Evolutionary conservation across 768 basidiomycete species (phyloP), one percentile per base, ranked within the genome.

Genomic region (Boletales sp.): DNA sequence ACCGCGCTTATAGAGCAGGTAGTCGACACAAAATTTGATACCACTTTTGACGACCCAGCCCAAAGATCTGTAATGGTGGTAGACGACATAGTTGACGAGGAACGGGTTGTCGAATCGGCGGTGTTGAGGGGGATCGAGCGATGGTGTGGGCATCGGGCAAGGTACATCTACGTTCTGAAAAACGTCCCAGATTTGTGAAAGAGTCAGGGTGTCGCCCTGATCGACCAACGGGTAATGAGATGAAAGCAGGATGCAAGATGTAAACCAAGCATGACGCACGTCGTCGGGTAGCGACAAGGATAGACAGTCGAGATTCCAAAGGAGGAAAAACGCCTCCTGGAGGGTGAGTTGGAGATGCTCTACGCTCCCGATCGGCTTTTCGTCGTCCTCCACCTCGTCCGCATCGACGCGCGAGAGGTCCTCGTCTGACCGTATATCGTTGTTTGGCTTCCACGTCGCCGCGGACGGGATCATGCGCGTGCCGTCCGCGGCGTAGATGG

Each of bases 31-130:
- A 69, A 99, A 99, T 68, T 99, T 99, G 74, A 96, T 84, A 1
- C 96, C 96, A 28, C 84, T 83, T 68, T 94, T 92, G 55, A 96
- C 85, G 17, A 97, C 90, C 96, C 95, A 99, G 21, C 96, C 96
- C 8, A 98, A 77, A 5, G 94, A 93, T 14, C 95, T 83, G 63
- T 89, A 98, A 68, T 98, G 94, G 65, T 98, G 95, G 61, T 94
- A 96, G 4, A 82, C 83, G 43, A 86, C 83, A 59, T 97, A 99
- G 60, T 90, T 80, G 36, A 98, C 75, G 21, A 99, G 71, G 71
- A 97, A 94, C 0, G 94, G 94, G 64, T 94, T 95, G 70, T 98
- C 95, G 44, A 89, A 83, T 51, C 82, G 79, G 28, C 76, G 68
- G 28, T 48, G 46, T 58, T 51, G 46, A 12, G 64, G 66, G 44